phyloP scores from a whole-genome alignment of 2,329 filamentous ascomycete genomes.

The Ciborinia camelliae region DNA sequence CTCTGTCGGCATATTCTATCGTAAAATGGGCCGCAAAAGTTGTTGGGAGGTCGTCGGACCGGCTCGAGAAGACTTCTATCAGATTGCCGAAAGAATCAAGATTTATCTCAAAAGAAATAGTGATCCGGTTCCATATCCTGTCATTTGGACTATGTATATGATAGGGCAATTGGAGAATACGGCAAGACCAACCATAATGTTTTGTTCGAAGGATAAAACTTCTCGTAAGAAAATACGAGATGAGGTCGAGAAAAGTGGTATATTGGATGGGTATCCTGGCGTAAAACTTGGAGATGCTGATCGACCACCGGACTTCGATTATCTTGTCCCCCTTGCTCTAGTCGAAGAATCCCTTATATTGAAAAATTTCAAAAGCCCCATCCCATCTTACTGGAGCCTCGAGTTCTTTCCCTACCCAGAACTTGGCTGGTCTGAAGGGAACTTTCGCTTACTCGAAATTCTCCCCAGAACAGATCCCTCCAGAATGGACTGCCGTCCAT shows the following conservation, averaged over 20 bases:
- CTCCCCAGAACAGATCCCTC: not conserved
- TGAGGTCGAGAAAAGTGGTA: conserved; percentile 16
- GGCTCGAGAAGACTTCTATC: conserved; percentile 16
- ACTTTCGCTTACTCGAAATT: not conserved
- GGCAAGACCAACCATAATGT: conserved; percentile 21
- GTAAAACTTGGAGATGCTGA: conserved; percentile 17
- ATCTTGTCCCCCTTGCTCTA: conserved; percentile 6
- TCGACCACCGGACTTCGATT: conserved; percentile 19
- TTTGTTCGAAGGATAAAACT: conserved; percentile 11
- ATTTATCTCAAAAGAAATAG: conserved; percentile 20
- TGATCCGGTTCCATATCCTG: conserved; percentile 16
- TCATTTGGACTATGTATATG: conserved; percentile 22
- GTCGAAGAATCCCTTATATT: not conserved
- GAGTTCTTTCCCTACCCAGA: no score
- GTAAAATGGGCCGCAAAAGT: conserved; percentile 2
- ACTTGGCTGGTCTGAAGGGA: not conserved
- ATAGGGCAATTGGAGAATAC: conserved; percentile 15
- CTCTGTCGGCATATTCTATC: conserved; percentile 12
- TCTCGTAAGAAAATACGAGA: conserved; percentile 15
- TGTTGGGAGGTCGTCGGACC: conserved; percentile 21
- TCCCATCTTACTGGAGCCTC: no score
- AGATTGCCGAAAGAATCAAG: conserved; percentile 22
- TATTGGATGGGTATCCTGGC: conserved; percentile 19
- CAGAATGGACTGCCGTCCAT: not conserved
- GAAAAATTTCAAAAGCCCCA: not conserved